Percentiles rank a stretch among this genome's conserved stretches.
Evolutionary conservation across 2,329 filamentous ascomycete species (phyloP).

Genomic region (Fusarium sarcochroum): DNA sequence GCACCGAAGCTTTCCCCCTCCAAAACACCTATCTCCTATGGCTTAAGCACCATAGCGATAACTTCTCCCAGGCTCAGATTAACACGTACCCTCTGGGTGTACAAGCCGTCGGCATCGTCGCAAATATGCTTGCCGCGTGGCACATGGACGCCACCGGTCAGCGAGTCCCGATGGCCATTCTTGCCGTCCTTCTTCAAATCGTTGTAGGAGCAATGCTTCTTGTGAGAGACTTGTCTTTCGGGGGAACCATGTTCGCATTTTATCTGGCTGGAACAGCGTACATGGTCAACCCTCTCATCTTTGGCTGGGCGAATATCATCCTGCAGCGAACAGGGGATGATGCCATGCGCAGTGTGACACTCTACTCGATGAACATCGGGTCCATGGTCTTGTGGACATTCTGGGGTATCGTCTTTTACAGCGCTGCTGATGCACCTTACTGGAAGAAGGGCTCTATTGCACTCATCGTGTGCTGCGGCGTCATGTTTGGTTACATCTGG

Average conservation of each 20-base stretch:
- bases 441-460: constrained; percentile 52
- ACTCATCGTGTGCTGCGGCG: constrained; percentile 34
- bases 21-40: constrained; percentile 48
- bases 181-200: constrained; percentile 35
- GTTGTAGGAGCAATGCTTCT: constrained; percentile 40
- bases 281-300: constrained; percentile 47
- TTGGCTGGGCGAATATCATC: constrained; percentile 48
- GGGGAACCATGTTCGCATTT: constrained; percentile 40
- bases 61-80: constrained; percentile 42
- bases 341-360: constrained; percentile 55
- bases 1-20: constrained; percentile 39
- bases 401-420: constrained; percentile 61
- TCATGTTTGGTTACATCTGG: constrained; percentile 42
- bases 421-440: constrained; percentile 59
- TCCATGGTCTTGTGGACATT: constrained; percentile 59
- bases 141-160: constrained; percentile 41
- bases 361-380: constrained; percentile 59
- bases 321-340: constrained; percentile 53
- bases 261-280: constrained; percentile 46
- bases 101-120: constrained; percentile 46
- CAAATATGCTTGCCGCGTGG: constrained; percentile 42
- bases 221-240: constrained; percentile 36
- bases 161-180: constrained; percentile 33
- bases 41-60: constrained; percentile 41
- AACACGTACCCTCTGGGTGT: constrained; percentile 48